Percentiles rank a stretch among this genome's conserved stretches.
Evolutionary conservation across 805 yeast species (phyloP).

Genomic region (Yueomyces sp.): DNA sequence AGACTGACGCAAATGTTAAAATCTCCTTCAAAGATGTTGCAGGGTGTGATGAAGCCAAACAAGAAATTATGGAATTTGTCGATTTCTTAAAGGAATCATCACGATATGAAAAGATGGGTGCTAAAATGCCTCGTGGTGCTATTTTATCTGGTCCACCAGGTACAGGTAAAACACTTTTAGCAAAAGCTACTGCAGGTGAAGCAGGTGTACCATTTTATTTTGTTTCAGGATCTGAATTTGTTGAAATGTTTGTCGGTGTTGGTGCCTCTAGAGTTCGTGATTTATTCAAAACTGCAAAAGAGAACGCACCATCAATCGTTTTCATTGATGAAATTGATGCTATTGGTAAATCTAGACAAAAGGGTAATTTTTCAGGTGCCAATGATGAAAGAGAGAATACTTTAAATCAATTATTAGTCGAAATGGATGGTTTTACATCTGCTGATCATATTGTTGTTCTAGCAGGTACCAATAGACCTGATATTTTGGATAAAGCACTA

Average conservation of each 20-base stretch:
- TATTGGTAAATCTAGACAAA: conserved; percentile 74
- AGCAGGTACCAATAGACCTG: conserved; percentile 92
- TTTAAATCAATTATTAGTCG: conserved; percentile 80
- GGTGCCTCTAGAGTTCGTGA: conserved; percentile 94
- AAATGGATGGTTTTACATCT: conserved; percentile 90
- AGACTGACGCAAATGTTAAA: conserved; percentile 82
- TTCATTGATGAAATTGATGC: conserved; percentile 95
- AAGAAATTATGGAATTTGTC: conserved; percentile 92
- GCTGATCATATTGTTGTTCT: conserved; percentile 83
- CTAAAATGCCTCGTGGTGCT: conserved; percentile 92
- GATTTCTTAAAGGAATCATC: conserved; percentile 73
- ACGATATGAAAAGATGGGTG: conserved; percentile 79
- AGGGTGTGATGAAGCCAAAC: conserved; percentile 89
- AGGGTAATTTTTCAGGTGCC: conserved; percentile 67
- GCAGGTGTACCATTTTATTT: conserved; percentile 89
- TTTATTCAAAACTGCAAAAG: conserved; percentile 77
- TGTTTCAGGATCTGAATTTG: conserved; percentile 88
- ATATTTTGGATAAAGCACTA: conserved; percentile 77
- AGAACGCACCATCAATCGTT: conserved; percentile 79
- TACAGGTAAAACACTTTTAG: conserved; percentile 87
- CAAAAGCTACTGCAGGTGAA: conserved; percentile 94
- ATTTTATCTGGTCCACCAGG: conserved; percentile 93
- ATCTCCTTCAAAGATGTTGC: conserved; percentile 86
- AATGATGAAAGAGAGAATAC: conserved; percentile 93
- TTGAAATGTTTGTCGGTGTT: conserved; percentile 95